Evolutionary conservation across 2,329 filamentous ascomycete genomes (phyloP).

Genomic region (Aspergillus pseudoglaucus): DNA sequence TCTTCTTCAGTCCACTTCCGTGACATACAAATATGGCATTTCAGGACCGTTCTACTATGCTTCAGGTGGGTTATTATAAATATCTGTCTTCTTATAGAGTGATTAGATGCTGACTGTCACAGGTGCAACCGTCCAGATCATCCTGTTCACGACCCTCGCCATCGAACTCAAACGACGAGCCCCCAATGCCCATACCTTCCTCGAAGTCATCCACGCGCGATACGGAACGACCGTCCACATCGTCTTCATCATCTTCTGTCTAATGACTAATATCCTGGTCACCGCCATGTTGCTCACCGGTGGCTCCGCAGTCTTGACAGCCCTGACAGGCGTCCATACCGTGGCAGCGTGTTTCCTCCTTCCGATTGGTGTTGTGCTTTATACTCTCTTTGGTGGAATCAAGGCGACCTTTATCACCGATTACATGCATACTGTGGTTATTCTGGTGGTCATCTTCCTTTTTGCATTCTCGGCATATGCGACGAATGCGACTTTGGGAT

Average conservation of each 20-base stretch:
- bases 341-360: constrained; percentile 79
- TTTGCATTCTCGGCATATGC: constrained; percentile 80
- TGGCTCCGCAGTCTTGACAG: constrained; percentile 66
- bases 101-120: constrained; percentile 14
- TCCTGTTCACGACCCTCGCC: constrained; percentile 82
- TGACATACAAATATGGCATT: constrained; percentile 72
- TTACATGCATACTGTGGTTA: constrained; percentile 71
- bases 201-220: constrained; percentile 70
- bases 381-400: constrained; percentile 69
- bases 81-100: constrained; percentile 11
- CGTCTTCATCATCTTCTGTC: constrained; percentile 74
- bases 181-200: constrained; percentile 77
- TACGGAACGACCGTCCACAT: constrained; percentile 68
- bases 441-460: constrained; percentile 73
- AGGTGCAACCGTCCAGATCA: constrained; percentile 76
- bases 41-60: constrained; percentile 64
- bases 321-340: constrained; percentile 67
- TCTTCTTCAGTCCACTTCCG: constrained; percentile 68
- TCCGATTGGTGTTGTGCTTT: constrained; percentile 71
- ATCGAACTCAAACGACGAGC: constrained; percentile 84
- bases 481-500: constrained; percentile 64
- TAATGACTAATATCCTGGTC: constrained; percentile 80
- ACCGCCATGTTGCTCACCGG: constrained; percentile 85
- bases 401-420: constrained; percentile 85
- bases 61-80: constrained; percentile 38